These are phyloP conservation scores for Penicillium bialowiezense DNA, from an alignment of 495 filamentous ascomycete species.

Conservation along the genomic window DNA sequence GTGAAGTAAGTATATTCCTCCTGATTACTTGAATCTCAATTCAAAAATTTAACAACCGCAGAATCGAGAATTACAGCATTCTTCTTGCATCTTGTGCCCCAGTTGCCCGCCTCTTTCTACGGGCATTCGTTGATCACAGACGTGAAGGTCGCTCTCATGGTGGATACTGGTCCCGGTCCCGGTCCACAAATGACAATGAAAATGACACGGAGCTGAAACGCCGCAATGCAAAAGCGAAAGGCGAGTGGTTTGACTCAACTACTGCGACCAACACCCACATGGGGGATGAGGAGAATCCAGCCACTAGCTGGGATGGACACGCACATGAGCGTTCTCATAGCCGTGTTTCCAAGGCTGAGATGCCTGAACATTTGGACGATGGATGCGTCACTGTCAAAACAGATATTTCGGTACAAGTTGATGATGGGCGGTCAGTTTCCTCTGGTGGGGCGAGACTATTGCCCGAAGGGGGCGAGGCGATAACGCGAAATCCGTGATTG, in stretches of 20 bases:
- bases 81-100: conserved; percentile 33
- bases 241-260: conserved; percentile 20
- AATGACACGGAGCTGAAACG: conserved; percentile 18
- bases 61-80: conserved; percentile 40
- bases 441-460: conserved; percentile 18
- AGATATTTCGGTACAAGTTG: conserved; percentile 31
- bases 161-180: conserved; percentile 27
- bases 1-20: conserved; percentile 26
- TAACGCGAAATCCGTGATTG: background rate
- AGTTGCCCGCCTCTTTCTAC: conserved; percentile 32
- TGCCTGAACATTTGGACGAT: conserved; percentile 17
- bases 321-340: conserved; percentile 14
- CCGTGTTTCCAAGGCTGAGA: conserved; percentile 14
- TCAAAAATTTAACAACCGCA: conserved; percentile 6
- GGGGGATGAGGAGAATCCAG: conserved; percentile 17
- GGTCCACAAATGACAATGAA: conserved; percentile 16
- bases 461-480: conserved; percentile 10
- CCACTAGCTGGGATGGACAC: conserved; percentile 10
- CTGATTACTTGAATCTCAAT: background rate
- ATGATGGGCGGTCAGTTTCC: conserved; percentile 20
- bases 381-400: conserved; percentile 28
- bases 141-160: conserved; percentile 18
- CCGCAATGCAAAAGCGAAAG: conserved; percentile 4
- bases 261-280: background rate
- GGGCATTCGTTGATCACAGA: conserved; percentile 22